phyloP scores from a whole-genome alignment of 257 asterid genomes.

The Coffea eugenioides region DNA sequence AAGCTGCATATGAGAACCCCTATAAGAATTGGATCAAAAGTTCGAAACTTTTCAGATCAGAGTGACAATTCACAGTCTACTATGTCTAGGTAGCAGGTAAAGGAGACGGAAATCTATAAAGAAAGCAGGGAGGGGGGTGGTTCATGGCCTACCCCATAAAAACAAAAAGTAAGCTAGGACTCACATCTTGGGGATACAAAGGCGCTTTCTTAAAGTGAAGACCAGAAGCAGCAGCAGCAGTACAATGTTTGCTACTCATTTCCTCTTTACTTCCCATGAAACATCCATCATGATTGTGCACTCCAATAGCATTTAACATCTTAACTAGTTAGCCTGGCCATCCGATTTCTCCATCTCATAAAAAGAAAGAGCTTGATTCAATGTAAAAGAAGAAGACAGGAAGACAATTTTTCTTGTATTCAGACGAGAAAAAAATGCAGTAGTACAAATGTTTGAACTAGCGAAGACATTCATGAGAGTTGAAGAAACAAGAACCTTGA shows the following conservation, averaged over 20 bases:
- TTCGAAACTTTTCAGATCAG: conserved; percentile 12
- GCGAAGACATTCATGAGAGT: neutral
- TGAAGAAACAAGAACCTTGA: neutral
- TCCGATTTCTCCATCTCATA: neutral
- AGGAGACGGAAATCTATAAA: conserved; percentile 11
- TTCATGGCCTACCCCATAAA: neutral
- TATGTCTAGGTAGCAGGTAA: conserved; percentile 9
- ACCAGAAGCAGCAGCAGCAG: neutral
- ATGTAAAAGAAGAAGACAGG: neutral
- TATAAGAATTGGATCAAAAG: conserved; percentile 14
- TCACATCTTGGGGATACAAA: conserved; percentile 25
- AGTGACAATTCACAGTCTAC: conserved; percentile 26
- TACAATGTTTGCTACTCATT: conserved; percentile 24
- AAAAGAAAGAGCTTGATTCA: neutral
- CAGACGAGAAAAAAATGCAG: neutral
- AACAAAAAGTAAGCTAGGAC: conserved; percentile 5
- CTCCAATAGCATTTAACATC: conserved; percentile 1
- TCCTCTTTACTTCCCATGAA: conserved; percentile 7
- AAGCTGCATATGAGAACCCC: conserved; percentile 1
- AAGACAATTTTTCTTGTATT: neutral
- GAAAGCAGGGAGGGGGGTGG: no score
- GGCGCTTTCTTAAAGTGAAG: conserved; percentile 20
- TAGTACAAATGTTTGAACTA: neutral
- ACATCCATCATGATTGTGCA: conserved; percentile 9
- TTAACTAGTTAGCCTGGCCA: neutral